Evolutionary conservation across 1,284 basidiomycete genomes (phyloP), one percentile per base, ranked within the genome.

Genomic region (Cryptococcus wingfieldii): DNA sequence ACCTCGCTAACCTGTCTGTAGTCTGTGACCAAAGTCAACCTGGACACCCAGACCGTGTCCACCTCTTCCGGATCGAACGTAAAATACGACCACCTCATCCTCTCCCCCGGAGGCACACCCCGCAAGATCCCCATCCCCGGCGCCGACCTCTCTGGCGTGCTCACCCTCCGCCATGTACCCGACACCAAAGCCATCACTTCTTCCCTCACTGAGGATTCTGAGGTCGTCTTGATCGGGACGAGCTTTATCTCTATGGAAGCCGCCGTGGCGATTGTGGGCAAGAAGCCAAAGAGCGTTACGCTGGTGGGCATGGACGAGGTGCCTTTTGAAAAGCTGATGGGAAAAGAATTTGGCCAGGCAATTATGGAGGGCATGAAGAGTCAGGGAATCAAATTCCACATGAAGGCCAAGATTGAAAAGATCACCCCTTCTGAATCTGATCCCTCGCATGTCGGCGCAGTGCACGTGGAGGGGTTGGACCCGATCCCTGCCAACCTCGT

Each of bases 201-300:
- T 44, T 61, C 63, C 14, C 60, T 77, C 51, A 68, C 64, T 38
- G 84, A 87, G 67, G 88, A 88, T 28, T 87, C 89, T 68, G 82
- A 84, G 53, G 76, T 90, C 47, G 89, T 93, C 37, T 83, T 96
- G 37, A 88, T 96, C 61, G 93, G 93, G 1, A 88, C 86, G 37
- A 90, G 88, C 18, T 97, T 96, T 78, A 98, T 98, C 68, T 87
- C 89, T 52, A 90, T 97, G 88, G 93, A 98, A 74, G 80, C 91
- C 10, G 90, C 90, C 5, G 83, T 81, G 14, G 88, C 90, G 0
- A 78, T 90, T 0, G 72, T 84, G 5, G 87, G 86, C 69, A 86
- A 86, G 55, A 88, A 86, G 76, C 83, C 88, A 16, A 85, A 84
- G 37, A 71, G 67, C 48, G 63, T 77, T 1, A 72, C 89, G 58